Evolutionary conservation across 2,329 filamentous ascomycete genomes (phyloP).

Genomic region (Ramularia endophylla): DNA sequence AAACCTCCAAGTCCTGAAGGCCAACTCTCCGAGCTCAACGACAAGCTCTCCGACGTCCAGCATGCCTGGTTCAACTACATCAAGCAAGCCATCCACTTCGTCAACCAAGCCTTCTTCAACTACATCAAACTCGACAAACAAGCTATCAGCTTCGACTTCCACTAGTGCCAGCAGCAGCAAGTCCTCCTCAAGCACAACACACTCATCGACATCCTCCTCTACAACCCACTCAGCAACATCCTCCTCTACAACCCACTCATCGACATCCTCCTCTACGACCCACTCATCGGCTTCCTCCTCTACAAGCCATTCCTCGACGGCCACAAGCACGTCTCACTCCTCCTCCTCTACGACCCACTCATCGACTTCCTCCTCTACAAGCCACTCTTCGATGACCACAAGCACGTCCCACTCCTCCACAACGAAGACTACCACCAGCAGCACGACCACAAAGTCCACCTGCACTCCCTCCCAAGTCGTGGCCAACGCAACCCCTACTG

Average conservation of each 20-base stretch:
- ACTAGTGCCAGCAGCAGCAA: not conserved
- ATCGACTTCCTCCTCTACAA: not conserved
- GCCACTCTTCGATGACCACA: too few relatives aligned
- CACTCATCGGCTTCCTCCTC: not conserved
- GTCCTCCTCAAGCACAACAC: not conserved
- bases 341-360: not conserved
- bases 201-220: not conserved
- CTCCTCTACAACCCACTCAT: not conserved
- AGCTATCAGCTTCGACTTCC: not conserved
- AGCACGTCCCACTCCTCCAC: not conserved
- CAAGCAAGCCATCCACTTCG: not conserved
- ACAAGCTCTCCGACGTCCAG: too few relatives aligned
- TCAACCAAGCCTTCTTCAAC: not conserved
- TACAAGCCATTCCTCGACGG: too few relatives aligned
- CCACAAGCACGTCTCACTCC: not conserved
- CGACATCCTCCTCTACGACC: not conserved
- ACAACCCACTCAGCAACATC: not conserved
- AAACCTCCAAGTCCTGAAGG: too few relatives aligned
- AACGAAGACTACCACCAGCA: not conserved
- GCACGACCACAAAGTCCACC: not conserved
- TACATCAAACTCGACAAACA: too few relatives aligned
- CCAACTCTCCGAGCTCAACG: too few relatives aligned
- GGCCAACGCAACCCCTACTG: not conserved
- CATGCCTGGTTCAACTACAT: too few relatives aligned
- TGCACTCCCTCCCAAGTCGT: not conserved